Base-by-base conservation (phyloP, 2,329 filamentous ascomycete species). In the Keithomyces neogunnii region DNA sequence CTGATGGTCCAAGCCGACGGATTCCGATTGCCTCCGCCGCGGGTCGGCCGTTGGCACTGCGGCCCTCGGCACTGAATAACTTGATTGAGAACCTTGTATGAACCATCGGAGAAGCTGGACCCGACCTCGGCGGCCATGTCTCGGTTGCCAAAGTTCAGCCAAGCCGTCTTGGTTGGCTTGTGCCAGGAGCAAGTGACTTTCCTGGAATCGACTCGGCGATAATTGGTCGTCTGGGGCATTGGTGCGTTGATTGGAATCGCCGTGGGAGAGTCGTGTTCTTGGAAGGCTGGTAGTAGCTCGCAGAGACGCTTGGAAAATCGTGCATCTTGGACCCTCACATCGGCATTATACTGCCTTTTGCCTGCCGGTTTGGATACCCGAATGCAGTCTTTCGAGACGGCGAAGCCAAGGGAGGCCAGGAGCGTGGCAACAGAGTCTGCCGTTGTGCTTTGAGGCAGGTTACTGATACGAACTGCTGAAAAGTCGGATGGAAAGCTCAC, bases 151-250 rank as follows among this genome's bases (percentile, higher is more conserved):
- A 68, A 71, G 26, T 61, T 63, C 3, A 71, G 53, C 57, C 57
- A 66, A 0, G 50, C 65, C 1, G 57, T 61, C 30, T 52, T 59
- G 8, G 42, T 57, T 13, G 68, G 55, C 26, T 63, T 63, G 51
- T 69, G 63, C 69, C 69, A 72, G 8, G 67, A 70, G 32, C 60
- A 62, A 33, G 63, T 57, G 1, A 72, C 59, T 40, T 66, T 65
- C 47, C 59, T 66, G 42, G 60, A 63, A 26, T 71, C 66, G 0
- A 70, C 63, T 0, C 61, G 61, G 3, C 62, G 59, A n/a, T 60
- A 54, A 38, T 54, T 62, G 3, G 61, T 60, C 1, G 55, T 60
- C 0, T 48, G 48, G 4, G 60, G 57, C 49, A 64, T 58, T 0
- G 28, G 36, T 7, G 36, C 36, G 9, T 38, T 61, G 56, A 57